These are phyloP conservation scores for Fusarium vanettenii DNA, from an alignment of 2,329 filamentous ascomycete genomes.

Conservation along the genomic window DNA sequence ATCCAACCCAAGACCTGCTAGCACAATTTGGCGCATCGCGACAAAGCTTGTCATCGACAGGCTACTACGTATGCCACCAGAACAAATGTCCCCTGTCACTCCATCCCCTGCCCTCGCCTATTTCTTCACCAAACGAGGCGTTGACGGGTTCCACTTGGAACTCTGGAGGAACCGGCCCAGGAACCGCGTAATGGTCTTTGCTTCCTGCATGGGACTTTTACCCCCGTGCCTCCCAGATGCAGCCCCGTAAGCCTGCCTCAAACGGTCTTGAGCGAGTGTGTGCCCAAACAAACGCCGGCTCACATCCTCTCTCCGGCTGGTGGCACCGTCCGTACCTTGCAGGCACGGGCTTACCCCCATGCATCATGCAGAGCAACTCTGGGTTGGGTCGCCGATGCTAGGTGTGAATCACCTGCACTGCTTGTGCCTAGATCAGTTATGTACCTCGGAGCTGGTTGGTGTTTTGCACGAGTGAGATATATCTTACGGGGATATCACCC, in stretches of 20 bases:
- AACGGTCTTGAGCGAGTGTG: slow-evolving; percentile 19
- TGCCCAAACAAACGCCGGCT: slow-evolving; percentile 26
- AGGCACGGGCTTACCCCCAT: slow-evolving; percentile 32
- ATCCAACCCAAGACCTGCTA: not conserved
- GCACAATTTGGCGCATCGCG: not conserved
- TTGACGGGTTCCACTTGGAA: slow-evolving; percentile 16
- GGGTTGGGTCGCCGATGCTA: slow-evolving; percentile 17
- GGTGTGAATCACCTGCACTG: slow-evolving; percentile 18
- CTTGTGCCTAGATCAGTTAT: slow-evolving; percentile 15
- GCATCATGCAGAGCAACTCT: slow-evolving; percentile 21
- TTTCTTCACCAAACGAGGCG: slow-evolving; percentile 18
- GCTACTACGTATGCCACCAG: slow-evolving; percentile 11
- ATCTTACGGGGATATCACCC: slow-evolving; percentile 29
- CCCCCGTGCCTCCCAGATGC: slow-evolving; percentile 9
- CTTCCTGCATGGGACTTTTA: slow-evolving; percentile 17
- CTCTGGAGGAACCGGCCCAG: slow-evolving; percentile 11
- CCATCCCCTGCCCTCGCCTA: slow-evolving; percentile 20
- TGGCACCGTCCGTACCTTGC: slow-evolving; percentile 38
- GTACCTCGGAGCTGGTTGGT: slow-evolving; percentile 11
- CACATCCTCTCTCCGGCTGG: slow-evolving; percentile 22
- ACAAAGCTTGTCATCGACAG: slow-evolving; percentile 1
- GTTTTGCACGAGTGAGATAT: slow-evolving; percentile 30
- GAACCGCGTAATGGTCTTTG: slow-evolving; percentile 31
- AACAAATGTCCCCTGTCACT: slow-evolving; percentile 21
- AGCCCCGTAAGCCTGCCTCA: slow-evolving; percentile 22